These are phyloP conservation scores for Xylaria acuta DNA, from an alignment of 495 filamentous ascomycete genomes.

Conservation along the genomic window DNA sequence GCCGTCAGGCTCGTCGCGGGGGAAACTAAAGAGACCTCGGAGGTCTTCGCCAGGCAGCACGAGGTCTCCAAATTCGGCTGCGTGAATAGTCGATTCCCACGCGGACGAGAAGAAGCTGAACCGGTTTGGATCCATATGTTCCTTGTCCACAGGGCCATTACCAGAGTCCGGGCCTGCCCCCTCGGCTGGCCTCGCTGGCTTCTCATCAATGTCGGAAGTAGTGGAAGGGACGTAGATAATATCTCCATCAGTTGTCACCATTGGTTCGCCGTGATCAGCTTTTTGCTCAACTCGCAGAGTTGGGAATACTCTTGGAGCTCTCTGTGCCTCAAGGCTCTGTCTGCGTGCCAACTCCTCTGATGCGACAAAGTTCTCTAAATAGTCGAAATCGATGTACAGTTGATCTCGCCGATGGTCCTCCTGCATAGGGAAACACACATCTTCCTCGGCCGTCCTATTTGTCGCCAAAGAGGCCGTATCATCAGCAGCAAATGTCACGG, in stretches of 20 bases:
- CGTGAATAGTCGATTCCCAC: constrained; percentile 88
- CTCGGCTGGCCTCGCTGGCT: constrained; percentile 26
- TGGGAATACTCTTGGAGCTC: constrained; percentile 61
- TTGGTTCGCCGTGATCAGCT: constrained; percentile 28
- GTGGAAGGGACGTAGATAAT: constrained; percentile 53
- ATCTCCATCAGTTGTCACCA: constrained; percentile 57
- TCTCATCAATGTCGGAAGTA: constrained; percentile 46
- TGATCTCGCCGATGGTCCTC: constrained; percentile 52
- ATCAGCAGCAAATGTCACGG: constrained; percentile 50
- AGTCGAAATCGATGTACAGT: constrained; percentile 81
- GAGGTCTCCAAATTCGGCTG: constrained; percentile 83
- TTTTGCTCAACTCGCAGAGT: constrained; percentile 56
- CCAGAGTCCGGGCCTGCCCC: constrained; percentile 29
- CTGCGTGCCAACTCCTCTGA: constrained; percentile 59
- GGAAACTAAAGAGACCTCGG: constrained; percentile 83
- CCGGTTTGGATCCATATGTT: constrained; percentile 65
- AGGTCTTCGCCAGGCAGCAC: constrained; percentile 87
- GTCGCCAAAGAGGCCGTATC: constrained; percentile 58
- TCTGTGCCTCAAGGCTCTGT: constrained; percentile 42
- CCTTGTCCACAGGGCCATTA: constrained; percentile 28
- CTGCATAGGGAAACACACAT: constrained; percentile 80
- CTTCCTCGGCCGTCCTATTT: constrained; percentile 71
- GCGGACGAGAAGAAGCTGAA: constrained; percentile 98
- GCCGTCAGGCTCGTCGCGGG: constrained; percentile 69
- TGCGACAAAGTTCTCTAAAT: constrained; percentile 79